Base-by-base conservation (phyloP, 495 filamentous ascomycete genomes). In the Podospora didyma region DNA sequence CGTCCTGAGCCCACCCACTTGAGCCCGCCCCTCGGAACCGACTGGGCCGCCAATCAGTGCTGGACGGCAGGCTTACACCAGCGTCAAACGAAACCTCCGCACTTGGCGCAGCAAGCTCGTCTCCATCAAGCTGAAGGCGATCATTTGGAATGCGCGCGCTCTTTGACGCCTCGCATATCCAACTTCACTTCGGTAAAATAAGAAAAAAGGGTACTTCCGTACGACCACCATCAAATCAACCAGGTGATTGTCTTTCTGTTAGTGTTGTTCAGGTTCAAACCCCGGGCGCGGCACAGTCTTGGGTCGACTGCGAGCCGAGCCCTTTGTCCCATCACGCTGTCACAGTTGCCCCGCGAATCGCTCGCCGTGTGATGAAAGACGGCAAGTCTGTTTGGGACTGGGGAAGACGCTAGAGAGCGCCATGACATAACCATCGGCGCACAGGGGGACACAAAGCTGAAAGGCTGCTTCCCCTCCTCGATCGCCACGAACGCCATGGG, bases 31-130 rank as follows among this genome's bases (percentile, higher is more conserved):
- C 49, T 42, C 20, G 28, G 21, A 48, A 24, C 20, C 20, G 19
- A 37, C 20, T 42, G 14, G 12, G n/a, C 7, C 7, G 12, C 39
- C 39, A 42, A 42, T 42, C 17, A 17, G 31, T 24, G 35, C 34
- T 7, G 14, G 24, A 49, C 49, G 16, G 14, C 28, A 39, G 10
- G n/a, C 12, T 7, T 42, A 16, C 19, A 50, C 31, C 47, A 49
- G 54, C 54, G 54, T 41, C 54, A 56, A 56, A 31, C 49, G 54
- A 56, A 49, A 56, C 54, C 49, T 19, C 14, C 54, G 54, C 54
- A 20, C 26, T 9, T 19, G 26, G 14, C 22, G 34, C 17, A 49
- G 31, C n/a, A 14, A 42, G 26, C 3, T 9, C 26, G 26, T 9
- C 26, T 9, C 26, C 26, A 9, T 31, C 26, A 31, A 31, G 9